Base-by-base conservation (phyloP, 192 early-diverging fungal species). In the Podochytrium sp. region DNA sequence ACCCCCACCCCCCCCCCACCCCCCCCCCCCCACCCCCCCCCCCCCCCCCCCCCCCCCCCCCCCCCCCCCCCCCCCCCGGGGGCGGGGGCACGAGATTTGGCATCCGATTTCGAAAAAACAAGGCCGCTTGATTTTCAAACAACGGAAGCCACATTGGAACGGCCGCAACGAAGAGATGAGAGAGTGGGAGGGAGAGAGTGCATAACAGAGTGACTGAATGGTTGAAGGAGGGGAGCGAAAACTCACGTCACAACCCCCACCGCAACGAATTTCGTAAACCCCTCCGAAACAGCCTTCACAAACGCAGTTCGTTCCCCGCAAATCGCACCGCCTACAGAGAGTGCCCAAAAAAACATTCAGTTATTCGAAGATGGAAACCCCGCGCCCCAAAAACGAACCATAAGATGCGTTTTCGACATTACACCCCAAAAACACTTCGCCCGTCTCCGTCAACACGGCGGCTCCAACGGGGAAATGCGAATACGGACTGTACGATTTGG, bases 331-430 rank as follows among this genome's bases (percentile, higher is more conserved):
- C 86, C 72, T 74, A 16, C 18, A 38, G 0, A 25, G n/a, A 16
- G 12, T n/a, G 47, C 47, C 25, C n/a, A 42, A 30, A 29, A 35
- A 27, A 0, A 68, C 47, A n/a, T 16, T 49, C 47, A 49, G 14
- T 49, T 12, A 16, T 81, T 90, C 47, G n/a, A n/a, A n/a, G n/a
- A n/a, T n/a, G n/a, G n/a, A n/a, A n/a, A n/a, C n/a, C n/a, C n/a
- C n/a, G n/a, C n/a, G n/a, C n/a, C n/a, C n/a, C n/a, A n/a, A n/a
- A n/a, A n/a, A n/a, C 52, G 7, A 6, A 75, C 74, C 90, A 80
- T 93, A 96, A 18, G 92, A 91, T 27, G 94, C 92, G 76, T 91
- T 96, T 74, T 98, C 96, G 47, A 98, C 88, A 77, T 98, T 98
- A 73, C 90, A 91, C 33, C 96, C 95, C 10, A 73, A 43, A 42